phyloP scores from a whole-genome alignment of 192 early-diverging fungal genomes.

The Mortierella claussenii region DNA sequence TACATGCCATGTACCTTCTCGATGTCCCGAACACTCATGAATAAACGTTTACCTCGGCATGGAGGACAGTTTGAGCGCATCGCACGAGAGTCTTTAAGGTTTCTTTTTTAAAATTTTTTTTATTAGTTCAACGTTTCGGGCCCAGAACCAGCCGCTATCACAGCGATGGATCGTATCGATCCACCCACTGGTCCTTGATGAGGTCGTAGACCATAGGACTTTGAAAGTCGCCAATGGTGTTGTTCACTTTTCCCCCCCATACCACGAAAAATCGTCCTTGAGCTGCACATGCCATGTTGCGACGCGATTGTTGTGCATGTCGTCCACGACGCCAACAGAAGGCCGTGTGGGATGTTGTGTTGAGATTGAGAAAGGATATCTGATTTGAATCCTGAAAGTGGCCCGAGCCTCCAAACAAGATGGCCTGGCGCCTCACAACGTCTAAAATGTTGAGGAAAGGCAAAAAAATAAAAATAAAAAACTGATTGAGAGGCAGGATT shows the following conservation, averaged over 20 bases:
- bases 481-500: neutral
- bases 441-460: neutral
- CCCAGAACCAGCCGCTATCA: too few relatives aligned
- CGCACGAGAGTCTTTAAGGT: too few relatives aligned
- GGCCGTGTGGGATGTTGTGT: neutral
- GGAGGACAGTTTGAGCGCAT: too few relatives aligned
- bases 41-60: too few relatives aligned
- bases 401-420: neutral
- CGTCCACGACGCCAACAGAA: neutral
- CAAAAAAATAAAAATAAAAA: neutral
- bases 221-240: neutral
- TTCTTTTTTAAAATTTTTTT: neutral
- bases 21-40: too few relatives aligned
- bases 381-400: slow-evolving; percentile 3
- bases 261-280: neutral
- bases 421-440: neutral
- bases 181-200: neutral
- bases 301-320: neutral
- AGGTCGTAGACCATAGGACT: neutral
- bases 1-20: too few relatives aligned
- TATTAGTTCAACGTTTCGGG: too few relatives aligned
- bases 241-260: slow-evolving; percentile 1
- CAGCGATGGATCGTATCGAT: neutral
- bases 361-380: slow-evolving; percentile 1
- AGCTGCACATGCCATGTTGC: slow-evolving; percentile 5